phyloP scores from a whole-genome alignment of 805 yeast genomes.

The Metschnikowia lachancei region DNA sequence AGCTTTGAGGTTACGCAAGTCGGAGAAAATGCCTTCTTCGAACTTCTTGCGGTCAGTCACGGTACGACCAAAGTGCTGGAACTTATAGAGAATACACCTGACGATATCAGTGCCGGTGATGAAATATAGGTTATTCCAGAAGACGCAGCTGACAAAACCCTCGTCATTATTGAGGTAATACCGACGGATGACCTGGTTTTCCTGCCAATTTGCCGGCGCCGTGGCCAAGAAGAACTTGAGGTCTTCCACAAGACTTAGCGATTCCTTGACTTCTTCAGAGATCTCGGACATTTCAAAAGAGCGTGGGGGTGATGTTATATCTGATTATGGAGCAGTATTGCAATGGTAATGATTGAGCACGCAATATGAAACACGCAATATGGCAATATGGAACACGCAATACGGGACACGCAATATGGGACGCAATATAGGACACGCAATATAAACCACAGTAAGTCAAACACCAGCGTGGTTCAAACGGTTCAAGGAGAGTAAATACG shows the following conservation, averaged over 20 bases:
- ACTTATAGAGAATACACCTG: constrained; percentile 82
- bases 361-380: not conserved
- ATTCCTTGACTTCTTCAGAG: constrained; percentile 35
- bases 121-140: constrained; percentile 86
- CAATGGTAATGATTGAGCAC: no score
- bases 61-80: constrained; percentile 85
- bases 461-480: not conserved
- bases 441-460: not conserved
- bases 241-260: constrained; percentile 66
- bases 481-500: not conserved
- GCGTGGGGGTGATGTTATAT: not conserved
- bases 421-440: no score
- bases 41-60: constrained; percentile 86
- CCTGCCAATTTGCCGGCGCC: constrained; percentile 94
- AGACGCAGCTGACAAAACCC: constrained; percentile 88
- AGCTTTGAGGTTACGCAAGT: constrained; percentile 78
- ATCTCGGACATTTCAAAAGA: constrained; percentile 11
- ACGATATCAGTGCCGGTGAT: constrained; percentile 96
- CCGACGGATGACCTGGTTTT: constrained; percentile 79
- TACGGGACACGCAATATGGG: no score
- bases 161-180: constrained; percentile 85
- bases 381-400: no score
- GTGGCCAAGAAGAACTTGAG: constrained; percentile 83
- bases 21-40: constrained; percentile 95
- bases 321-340: no score